phyloP scores from a whole-genome alignment of 2,329 filamentous ascomycete species.

The Aphanocladium album region DNA sequence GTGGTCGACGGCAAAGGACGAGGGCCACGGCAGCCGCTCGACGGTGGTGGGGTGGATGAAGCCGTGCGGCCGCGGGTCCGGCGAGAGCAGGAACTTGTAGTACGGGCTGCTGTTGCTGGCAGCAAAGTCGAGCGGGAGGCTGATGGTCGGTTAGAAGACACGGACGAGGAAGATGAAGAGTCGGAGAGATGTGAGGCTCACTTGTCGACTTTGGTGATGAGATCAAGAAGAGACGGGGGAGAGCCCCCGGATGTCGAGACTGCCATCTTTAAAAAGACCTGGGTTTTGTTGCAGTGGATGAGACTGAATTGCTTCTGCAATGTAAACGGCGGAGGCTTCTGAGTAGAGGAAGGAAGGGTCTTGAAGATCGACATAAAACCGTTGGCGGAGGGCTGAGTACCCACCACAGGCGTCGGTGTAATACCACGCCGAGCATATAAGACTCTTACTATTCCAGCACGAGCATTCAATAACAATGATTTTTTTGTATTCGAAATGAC shows the following conservation, averaged over 20 bases:
- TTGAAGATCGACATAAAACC: no score
- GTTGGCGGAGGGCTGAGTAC: no score
- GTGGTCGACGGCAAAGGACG: conserved; percentile 32
- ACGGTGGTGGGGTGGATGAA: conserved; percentile 44
- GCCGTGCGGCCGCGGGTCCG: conserved; percentile 43
- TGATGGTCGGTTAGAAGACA: conserved; percentile 21
- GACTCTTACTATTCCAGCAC: no score
- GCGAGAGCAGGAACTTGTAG: conserved; percentile 41
- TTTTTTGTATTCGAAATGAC: no score
- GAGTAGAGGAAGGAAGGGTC: no score
- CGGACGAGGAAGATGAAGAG: conserved; percentile 3
- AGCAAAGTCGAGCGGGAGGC: conserved; percentile 43
- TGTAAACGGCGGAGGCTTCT: no score
- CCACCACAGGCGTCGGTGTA: no score
- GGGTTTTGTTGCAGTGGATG: not conserved
- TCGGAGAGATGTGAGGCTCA: conserved; percentile 21
- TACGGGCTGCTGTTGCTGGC: conserved; percentile 32
- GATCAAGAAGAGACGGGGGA: conserved; percentile 10
- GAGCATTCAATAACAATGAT: no score
- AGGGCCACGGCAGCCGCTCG: conserved; percentile 42
- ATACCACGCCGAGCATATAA: no score
- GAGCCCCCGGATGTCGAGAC: not conserved
- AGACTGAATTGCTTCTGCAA: not conserved
- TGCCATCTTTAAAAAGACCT: not conserved
- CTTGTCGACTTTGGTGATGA: conserved; percentile 32